Conservation (phyloP, 2,329 filamentous ascomycete genomes). For the Xylariaceae sp. region DNA sequence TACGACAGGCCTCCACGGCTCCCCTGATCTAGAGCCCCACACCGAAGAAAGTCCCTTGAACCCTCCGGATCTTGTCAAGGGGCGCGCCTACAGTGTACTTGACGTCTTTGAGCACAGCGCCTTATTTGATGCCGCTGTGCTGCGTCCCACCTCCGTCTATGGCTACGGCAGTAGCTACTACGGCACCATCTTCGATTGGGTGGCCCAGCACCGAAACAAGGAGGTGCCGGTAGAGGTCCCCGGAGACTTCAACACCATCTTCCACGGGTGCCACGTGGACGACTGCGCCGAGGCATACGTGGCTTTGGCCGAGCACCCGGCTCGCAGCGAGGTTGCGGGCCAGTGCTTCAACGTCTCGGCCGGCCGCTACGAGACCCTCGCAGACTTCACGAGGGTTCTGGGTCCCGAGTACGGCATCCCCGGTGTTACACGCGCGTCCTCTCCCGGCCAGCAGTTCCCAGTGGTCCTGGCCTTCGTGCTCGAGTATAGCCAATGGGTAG, state of each 20-base stretch:
- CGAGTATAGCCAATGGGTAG: constrained; percentile 34
- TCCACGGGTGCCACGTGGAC: constrained; percentile 41
- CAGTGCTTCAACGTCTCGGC: constrained; percentile 40
- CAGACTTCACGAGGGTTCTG: constrained; percentile 30
- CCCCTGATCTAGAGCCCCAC: constrained; percentile 30
- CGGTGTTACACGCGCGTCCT: no score
- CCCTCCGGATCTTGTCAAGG: constrained; percentile 16
- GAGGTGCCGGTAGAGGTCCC: constrained; percentile 24
- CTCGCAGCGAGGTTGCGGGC: constrained; percentile 25
- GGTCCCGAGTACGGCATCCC: constrained; percentile 29
- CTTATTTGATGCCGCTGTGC: constrained; percentile 34
- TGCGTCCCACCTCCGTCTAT: constrained; percentile 40
- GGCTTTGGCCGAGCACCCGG: constrained; percentile 31
- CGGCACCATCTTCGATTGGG: constrained; percentile 28
- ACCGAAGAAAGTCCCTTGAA: constrained; percentile 34
- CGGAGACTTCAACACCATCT: constrained; percentile 28
- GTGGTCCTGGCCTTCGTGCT: constrained; percentile 19
- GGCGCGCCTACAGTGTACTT: constrained; percentile 26
- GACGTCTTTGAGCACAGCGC: constrained; percentile 30
- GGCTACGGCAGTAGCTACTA: constrained; percentile 39
- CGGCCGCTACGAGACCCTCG: constrained; percentile 34
- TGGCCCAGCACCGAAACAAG: constrained; percentile 11
- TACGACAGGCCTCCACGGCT: constrained; percentile 24
- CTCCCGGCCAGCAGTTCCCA: constrained; percentile 1
- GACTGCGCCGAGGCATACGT: constrained; percentile 42